Evolutionary conservation across 2,329 filamentous ascomycete genomes (phyloP).

Genomic region (Hypoxylon sp.): DNA sequence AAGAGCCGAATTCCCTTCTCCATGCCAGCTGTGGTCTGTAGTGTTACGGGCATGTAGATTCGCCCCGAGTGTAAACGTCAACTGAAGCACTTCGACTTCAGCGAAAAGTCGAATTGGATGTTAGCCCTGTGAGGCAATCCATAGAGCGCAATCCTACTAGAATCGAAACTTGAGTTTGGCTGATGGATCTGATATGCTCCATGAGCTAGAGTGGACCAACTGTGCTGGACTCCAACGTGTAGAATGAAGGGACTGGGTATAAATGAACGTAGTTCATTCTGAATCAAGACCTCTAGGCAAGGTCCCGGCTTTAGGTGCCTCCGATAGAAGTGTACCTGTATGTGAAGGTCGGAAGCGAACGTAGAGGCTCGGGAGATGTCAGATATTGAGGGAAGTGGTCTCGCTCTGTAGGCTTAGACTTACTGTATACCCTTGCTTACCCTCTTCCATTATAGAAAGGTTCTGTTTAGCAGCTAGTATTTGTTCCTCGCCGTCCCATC

Average conservation of each 20-base stretch:
- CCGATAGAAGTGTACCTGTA: no score
- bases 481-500: no score
- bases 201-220: neutral
- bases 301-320: no score
- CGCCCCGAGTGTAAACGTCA: neutral
- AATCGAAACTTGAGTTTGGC: neutral
- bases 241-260: neutral
- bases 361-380: no score
- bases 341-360: no score
- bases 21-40: neutral
- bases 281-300: neutral
- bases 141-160: neutral
- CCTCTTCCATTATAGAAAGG: no score
- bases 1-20: neutral
- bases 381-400: no score
- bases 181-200: neutral
- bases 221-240: neutral
- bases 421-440: no score
- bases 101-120: neutral
- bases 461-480: no score
- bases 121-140: neutral
- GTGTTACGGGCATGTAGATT: neutral
- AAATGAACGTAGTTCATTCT: no score
- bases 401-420: no score
- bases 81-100: neutral